Conservation (phyloP, 345 rosid species). For the Eucalyptus sideroxylon region DNA sequence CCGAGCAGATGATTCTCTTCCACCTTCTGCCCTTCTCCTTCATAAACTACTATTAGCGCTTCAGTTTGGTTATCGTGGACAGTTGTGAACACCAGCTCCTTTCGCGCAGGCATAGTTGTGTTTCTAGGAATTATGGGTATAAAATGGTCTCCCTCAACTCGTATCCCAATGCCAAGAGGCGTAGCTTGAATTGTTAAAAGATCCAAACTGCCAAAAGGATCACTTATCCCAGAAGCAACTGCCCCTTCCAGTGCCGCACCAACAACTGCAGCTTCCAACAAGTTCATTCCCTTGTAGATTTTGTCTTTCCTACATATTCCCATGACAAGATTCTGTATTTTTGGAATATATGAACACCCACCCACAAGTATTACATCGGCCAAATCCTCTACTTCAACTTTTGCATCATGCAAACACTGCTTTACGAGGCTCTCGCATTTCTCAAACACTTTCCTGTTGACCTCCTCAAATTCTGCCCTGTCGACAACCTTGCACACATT, state of each 20-base stretch:
- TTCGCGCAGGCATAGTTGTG: constrained; percentile 74
- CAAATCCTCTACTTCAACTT: constrained; percentile 38
- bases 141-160: constrained; percentile 43
- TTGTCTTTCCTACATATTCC: constrained; percentile 39
- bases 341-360: constrained; percentile 70
- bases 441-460: constrained; percentile 45
- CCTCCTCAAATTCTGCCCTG: constrained; percentile 61
- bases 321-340: constrained; percentile 30
- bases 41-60: constrained; percentile 59
- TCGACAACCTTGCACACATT: constrained; percentile 33
- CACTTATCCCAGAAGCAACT: constrained; percentile 69
- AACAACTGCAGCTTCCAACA: constrained; percentile 67
- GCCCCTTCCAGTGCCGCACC: constrained; percentile 94
- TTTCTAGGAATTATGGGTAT: constrained; percentile 55
- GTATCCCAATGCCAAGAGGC: constrained; percentile 57
- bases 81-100: constrained; percentile 56
- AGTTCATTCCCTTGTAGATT: constrained; percentile 41
- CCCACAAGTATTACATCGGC: constrained; percentile 72
- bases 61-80: constrained; percentile 59
- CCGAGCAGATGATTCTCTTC: constrained; percentile 78
- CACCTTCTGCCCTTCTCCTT: constrained; percentile 64
- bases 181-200: constrained; percentile 76
- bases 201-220: constrained; percentile 78
- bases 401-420: constrained; percentile 68
- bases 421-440: constrained; percentile 46